phyloP scores from a whole-genome alignment of 495 filamentous ascomycete genomes.

The Penicillium robsamsonii region DNA sequence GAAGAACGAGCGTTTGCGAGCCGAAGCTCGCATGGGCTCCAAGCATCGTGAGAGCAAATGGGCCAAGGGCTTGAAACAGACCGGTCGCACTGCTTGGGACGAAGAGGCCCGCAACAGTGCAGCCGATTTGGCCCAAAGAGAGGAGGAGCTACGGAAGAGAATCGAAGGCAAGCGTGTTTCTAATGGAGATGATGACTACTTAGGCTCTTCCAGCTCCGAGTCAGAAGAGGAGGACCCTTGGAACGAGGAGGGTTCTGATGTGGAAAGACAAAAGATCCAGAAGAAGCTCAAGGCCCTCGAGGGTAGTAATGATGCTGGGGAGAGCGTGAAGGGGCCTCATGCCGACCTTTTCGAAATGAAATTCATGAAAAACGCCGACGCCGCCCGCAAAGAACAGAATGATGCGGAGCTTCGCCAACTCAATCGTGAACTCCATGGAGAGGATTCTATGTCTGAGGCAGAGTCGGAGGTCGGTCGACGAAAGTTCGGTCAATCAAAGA shows the following conservation, averaged over 20 bases:
- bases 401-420: conserved; percentile 76
- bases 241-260: conserved; percentile 54
- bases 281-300: conserved; percentile 61
- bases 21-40: conserved; percentile 83
- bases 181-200: conserved; percentile 48
- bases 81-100: conserved; percentile 76
- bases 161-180: conserved; percentile 73
- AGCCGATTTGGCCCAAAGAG: conserved; percentile 75
- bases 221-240: conserved; percentile 57
- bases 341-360: conserved; percentile 69
- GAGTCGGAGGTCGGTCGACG: conserved; percentile 61
- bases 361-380: conserved; percentile 92
- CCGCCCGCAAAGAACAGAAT: conserved; percentile 69
- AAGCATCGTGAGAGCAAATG: conserved; percentile 91
- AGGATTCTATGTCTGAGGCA: conserved; percentile 55
- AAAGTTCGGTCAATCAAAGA: conserved; percentile 55
- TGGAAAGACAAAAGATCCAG: conserved; percentile 49
- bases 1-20: conserved; percentile 71
- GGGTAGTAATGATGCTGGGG: conserved; percentile 32
- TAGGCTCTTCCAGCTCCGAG: conserved; percentile 51
- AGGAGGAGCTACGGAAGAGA: conserved; percentile 80
- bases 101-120: conserved; percentile 75
- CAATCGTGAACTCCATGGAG: conserved; percentile 64
- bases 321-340: conserved; percentile 38
- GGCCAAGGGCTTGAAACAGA: conserved; percentile 84